Evolutionary conservation across 176 grass and related monocot species (phyloP), one percentile per base, ranked within the genome.

Genomic region (Chrysopogon serrulatus): DNA sequence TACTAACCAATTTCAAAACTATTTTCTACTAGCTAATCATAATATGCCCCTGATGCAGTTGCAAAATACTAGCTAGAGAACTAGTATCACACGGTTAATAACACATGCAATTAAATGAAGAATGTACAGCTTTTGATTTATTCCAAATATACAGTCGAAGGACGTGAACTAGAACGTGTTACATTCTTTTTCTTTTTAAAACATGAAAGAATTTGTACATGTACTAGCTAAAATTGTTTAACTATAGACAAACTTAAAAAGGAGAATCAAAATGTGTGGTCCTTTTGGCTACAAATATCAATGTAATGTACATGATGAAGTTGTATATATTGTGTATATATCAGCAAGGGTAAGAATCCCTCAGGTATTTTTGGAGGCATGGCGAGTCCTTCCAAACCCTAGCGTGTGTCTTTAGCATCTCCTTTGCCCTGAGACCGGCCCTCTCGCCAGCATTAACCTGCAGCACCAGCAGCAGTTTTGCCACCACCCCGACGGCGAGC

Each of bases 381-480:
- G 91, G 93, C 19, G 96, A 94, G 35, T 85, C 79, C 75, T 79
- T 99, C 96, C 96, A 99, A 90, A 86, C 91, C 83, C 76, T 95
- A 84, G 79, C 80, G 67, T 99, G 91, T 83, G 84, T 65, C 75
- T 13, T 87, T 35, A 96, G 85, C 70, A 92, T 81, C 89, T 96
- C 91, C 81, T 83, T 90, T 4, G 77, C 93, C 87, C 86, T 99
- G 47, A 71, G 83, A 51, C 76, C 87, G 1, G 83, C 65, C 34
- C 66, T 79, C 42, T 78, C 77, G 3, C 81, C 33, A 15, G 83
- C 63, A 48, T 89, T 82, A 74, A 91, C 67, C 70, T 91, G 93
- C 39, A 96, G 59, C 45, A 96, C 68, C 23, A 92, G 45, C 26
- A 91, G 79, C 18, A 99, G 79, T 84, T 99, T 99, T 0, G 77